Evolutionary conservation across 495 filamentous ascomycete genomes (phyloP), one percentile per base, ranked within the genome.

Genomic region (Penicillium turbatum): DNA sequence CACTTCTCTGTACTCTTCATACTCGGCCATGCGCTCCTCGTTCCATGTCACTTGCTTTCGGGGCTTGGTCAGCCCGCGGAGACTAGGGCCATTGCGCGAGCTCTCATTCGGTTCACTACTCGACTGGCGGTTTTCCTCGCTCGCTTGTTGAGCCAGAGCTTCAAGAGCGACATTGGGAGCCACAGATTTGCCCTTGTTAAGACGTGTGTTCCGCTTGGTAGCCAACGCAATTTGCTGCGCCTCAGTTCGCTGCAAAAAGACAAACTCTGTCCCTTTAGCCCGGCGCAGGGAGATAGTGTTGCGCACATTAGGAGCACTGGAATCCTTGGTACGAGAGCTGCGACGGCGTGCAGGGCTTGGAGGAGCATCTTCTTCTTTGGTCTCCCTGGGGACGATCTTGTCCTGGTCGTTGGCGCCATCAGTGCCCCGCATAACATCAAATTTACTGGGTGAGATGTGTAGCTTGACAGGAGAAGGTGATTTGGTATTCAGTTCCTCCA

Each of bases 241-340:
- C 53, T 85, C 79, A 2, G 79, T 79, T 39, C 74, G 74, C 53
- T 81, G 76, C 8, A 82, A 64, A 37, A 82, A 78, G 21, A 83
- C 68, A 39, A 78, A 79, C 49, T 83, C 80, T 5, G 68, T 73
- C 8, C 78, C 78, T 55, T 82, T 81, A 10, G 78, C 68, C 15
- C 81, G 73, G 29, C 81, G 78, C 9, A 86, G 76, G 0, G 81
- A 69, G 51, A 85, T 79, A 2, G 67, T 67, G 53, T 72, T 79
- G 55, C 73, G 81, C 67, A 55, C 65, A 42, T 54, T 55, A 36
- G 63, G 64, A 45, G 60, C 53, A 19, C 54, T 54, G 51, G 57
- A 36, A 56, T 59, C 53, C 62, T 72, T 57, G 64, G 56, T 50
- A 55, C 78, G 68, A 45, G 67, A 69, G 60, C 77, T 79, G 30